Percentiles rank a stretch among this genome's conserved stretches.
Evolutionary conservation across 2,329 filamentous ascomycete genomes (phyloP).

Genomic region (Fusarium mexicanum): DNA sequence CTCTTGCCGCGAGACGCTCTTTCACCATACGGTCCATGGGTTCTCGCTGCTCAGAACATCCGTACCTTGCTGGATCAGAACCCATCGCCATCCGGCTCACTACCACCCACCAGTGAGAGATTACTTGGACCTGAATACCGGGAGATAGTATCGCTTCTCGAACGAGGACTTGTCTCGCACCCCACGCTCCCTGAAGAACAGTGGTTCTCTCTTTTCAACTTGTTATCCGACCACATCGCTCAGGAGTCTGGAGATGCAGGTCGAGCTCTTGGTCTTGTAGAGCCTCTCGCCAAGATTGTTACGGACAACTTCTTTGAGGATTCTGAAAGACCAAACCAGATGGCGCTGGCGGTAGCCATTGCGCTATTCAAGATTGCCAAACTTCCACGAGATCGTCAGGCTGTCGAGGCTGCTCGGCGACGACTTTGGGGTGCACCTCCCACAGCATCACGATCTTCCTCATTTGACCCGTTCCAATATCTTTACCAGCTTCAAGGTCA

Average conservation of each 20-base stretch:
- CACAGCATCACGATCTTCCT: constrained; percentile 50
- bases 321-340: constrained; percentile 31
- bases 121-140: constrained; percentile 75
- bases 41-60: constrained; percentile 60
- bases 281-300: constrained; percentile 72
- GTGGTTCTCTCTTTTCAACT: constrained; percentile 66
- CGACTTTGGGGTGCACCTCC: constrained; percentile 67
- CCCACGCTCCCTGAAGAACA: constrained; percentile 57
- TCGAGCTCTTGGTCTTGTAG: constrained; percentile 72
- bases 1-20: constrained; percentile 56
- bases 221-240: constrained; percentile 65
- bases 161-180: constrained; percentile 64
- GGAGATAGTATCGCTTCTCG: constrained; percentile 73
- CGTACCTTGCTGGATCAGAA: constrained; percentile 53
- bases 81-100: constrained; percentile 30
- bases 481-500: constrained; percentile 69
- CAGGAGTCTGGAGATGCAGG: constrained; percentile 74
- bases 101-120: constrained; percentile 47
- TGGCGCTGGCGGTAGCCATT: constrained; percentile 49
- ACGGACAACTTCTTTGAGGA: constrained; percentile 47
- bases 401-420: constrained; percentile 71
- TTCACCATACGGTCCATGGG: constrained; percentile 61
- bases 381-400: constrained; percentile 68
- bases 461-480: constrained; percentile 71
- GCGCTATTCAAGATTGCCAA: constrained; percentile 58